Evolutionary conservation across 306 rosid genomes (phyloP).

Genomic region (Prunus kanzakura): DNA sequence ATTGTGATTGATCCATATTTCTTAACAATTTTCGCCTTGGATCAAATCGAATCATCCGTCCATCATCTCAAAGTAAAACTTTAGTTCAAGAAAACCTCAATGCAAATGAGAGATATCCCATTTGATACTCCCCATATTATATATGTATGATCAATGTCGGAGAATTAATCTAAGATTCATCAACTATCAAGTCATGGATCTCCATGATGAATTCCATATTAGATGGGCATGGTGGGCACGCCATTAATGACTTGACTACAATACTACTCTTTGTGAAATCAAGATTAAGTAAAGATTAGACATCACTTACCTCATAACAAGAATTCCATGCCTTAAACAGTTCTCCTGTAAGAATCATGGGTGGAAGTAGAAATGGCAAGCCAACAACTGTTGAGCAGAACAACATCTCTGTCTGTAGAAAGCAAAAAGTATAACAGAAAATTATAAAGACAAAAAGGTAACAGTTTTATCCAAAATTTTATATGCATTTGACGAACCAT

Average conservation of each 20-base stretch:
- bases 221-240: not conserved
- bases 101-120: not conserved
- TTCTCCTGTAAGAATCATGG: conserved; percentile 66
- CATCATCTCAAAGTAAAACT: not conserved
- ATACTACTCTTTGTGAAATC: not conserved
- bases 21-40: not conserved
- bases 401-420: conserved; percentile 57
- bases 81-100: not conserved
- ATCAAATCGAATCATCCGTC: not conserved
- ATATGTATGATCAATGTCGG: not conserved
- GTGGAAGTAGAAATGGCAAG: conserved; percentile 48
- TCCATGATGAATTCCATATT: not conserved
- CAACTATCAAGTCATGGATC: not conserved
- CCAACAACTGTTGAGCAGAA: conserved; percentile 68
- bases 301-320: conserved; percentile 44
- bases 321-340: conserved; percentile 58
- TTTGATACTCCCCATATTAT: not conserved
- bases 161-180: not conserved
- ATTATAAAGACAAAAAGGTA: not conserved
- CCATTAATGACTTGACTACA: not conserved
- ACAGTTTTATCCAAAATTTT: not conserved
- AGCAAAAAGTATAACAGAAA: not conserved
- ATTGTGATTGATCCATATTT: not conserved
- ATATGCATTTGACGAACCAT: not conserved
- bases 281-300: not conserved